Evolutionary conservation across 805 yeast species (phyloP).

Genomic region (Cyberlindnera meyerae): DNA sequence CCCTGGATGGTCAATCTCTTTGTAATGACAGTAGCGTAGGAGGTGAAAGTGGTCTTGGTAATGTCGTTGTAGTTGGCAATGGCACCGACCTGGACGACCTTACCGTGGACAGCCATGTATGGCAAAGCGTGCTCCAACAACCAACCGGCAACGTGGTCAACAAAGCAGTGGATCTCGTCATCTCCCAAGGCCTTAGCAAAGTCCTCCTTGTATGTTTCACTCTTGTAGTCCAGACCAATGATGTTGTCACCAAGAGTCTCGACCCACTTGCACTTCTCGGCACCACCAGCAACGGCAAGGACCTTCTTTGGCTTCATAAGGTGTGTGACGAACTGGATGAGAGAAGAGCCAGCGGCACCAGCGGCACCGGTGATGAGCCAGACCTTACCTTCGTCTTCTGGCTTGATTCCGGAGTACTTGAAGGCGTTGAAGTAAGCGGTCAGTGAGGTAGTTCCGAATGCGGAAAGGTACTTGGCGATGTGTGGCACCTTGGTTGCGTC

Average conservation of each 20-base stretch:
- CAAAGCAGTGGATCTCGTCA: conserved; percentile 47
- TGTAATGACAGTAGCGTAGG: conserved; percentile 40
- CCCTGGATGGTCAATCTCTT: conserved; percentile 51
- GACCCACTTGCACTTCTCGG: conserved; percentile 48
- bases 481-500: conserved; percentile 23
- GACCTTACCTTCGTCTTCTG: conserved; percentile 37
- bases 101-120: conserved; percentile 35
- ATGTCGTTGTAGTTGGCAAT: conserved; percentile 49
- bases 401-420: conserved; percentile 43
- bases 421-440: conserved; percentile 57
- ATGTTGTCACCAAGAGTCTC: conserved; percentile 51
- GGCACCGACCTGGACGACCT: conserved; percentile 57
- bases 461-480: conserved; percentile 40
- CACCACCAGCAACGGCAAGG: conserved; percentile 59
- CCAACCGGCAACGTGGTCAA: conserved; percentile 63
- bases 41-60: conserved; percentile 31
- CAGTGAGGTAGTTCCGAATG: conserved; percentile 52
- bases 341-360: conserved; percentile 67
- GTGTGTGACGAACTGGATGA: conserved; percentile 52
- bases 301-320: conserved; percentile 50
- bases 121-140: conserved; percentile 41
- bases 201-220: conserved; percentile 32
- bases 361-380: conserved; percentile 60
- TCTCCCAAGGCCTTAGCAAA: conserved; percentile 39
- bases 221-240: conserved; percentile 49